Base-by-base conservation (phyloP, 1,284 basidiomycete species). In the Heterobasidion occidentale region DNA sequence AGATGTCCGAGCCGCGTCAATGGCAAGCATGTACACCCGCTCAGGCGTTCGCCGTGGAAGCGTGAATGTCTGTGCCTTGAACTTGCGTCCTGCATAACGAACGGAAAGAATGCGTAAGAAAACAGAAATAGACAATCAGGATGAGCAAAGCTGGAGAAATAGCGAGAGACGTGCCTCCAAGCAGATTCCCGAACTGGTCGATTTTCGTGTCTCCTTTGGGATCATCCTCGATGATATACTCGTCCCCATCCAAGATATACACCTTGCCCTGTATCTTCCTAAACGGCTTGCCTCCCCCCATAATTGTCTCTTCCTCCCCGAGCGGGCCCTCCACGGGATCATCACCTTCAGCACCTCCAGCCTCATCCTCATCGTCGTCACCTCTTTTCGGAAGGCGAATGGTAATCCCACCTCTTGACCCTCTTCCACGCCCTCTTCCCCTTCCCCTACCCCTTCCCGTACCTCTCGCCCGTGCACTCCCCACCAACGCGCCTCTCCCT, bases 1-100 rank as follows among this genome's bases (percentile, higher is more conserved):
- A 45, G 92, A 94, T 3, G 92, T 92, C 33, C 96, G 86, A 0
- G 96, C 96, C 5, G 94, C 95, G 66, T 99, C 96, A 60, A 99
- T 98, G 11, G 96, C 93, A 48, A 99, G 88, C 80, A 97, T 92
- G 74, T 98, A 99, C 60, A 86, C 78, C 53, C 90, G 83, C 52
- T 92, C 81, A 6, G 92, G 87, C 67, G 98, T 80, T 56, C 95
- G 83, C 53, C 82, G 81, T 0, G 92, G 87, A 1, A 94, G 84
- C 14, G 82, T 75, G 67, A 98, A 98, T 1, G 94, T 95, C 52
- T 84, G 77, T 1, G 93, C 84, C 71, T 95, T 97, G 79, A 93
- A 98, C 58, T 81, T 78, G 52, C 96, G 85, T 47, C 87, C 92
- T 94, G 63, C 11, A 34, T 44, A 36, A 17, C 33, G 45, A 35